Base-by-base conservation (phyloP, 306 rosid genomes). In the Acacia acuminata region DNA sequence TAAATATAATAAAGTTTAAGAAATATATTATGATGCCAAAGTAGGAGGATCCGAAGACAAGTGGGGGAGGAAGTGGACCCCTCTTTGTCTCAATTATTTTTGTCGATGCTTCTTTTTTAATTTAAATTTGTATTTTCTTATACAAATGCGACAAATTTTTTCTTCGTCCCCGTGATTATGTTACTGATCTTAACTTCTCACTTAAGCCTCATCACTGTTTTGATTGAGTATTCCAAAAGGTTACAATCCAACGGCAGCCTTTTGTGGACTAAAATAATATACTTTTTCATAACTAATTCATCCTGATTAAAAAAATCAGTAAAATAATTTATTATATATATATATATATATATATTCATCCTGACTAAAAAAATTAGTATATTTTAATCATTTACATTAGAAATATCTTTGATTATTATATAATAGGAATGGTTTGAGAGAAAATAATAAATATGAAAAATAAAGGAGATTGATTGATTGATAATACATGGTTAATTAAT, bases 131-230 rank as follows among this genome's bases (percentile, higher is more conserved):
- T 40, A 44, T 32, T 51, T 34, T 17, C 36, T 48, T 30, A 16
- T 27, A 9, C 44, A 84, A 79, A 76, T 76, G 30, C 38, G 79
- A 42, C 78, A 76, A 47, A 14, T 2, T 14, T 1, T 72, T 14
- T 20, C 24, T 71, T 71, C 22, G 11, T 63, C 84, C 84, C 38
- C 84, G 87, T 84, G 84, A 76, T 47, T 81, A 76, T 61, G 75
- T 73, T 13, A 8, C 69, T 51, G 8, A 38, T 38, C 75, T 61
- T 66, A 40, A 32, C 75, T 60, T 84, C 30, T 48, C 25, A 10
- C 43, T 48, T 36, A 84, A 60, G 70, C 4, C 27, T 56, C 3
- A 24, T 43, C 51, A 58, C 71, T 70, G n/a, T 38, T 79, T 50
- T 61, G 75, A 36, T 80, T 27, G 78, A 80, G 79, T 80, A 80